Conservation (phyloP, 495 filamentous ascomycete species). For the Trichoderma parareesei region DNA sequence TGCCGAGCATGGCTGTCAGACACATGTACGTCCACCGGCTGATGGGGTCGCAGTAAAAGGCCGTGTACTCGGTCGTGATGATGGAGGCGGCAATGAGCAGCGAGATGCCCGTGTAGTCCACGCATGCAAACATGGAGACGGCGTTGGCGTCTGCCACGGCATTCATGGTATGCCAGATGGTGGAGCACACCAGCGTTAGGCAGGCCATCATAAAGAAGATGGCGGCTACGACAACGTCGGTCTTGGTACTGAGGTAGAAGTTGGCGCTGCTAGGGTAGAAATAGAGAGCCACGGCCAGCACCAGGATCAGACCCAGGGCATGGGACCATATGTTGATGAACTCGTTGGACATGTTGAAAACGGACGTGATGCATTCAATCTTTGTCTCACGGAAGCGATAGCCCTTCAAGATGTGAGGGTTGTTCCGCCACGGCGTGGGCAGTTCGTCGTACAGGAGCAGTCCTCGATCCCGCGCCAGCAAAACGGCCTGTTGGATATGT, state of each 20-base stretch:
- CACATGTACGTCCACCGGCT: slow-evolving; percentile 83
- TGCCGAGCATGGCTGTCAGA: slow-evolving; percentile 69
- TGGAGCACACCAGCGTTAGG: slow-evolving; percentile 92
- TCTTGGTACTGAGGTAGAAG: slow-evolving; percentile 75
- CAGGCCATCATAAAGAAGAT: slow-evolving; percentile 95
- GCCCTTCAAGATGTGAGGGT: slow-evolving; percentile 82
- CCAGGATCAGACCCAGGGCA: slow-evolving; percentile 73
- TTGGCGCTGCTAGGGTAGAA: slow-evolving; percentile 85
- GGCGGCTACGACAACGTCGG: slow-evolving; percentile 81
- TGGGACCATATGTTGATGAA: slow-evolving; percentile 98
- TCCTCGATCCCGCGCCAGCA: slow-evolving; percentile 69
- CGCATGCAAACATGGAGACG: slow-evolving; percentile 93
- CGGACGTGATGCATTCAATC: slow-evolving; percentile 73
- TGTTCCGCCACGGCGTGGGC: slow-evolving; percentile 86
- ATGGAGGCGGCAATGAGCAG: slow-evolving; percentile 93
- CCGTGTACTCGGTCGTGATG: slow-evolving; percentile 97
- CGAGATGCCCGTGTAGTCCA: slow-evolving; percentile 98
- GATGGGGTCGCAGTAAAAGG: slow-evolving; percentile 92
- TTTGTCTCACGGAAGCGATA: slow-evolving; percentile 92
- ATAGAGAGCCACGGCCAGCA: slow-evolving; percentile 88
- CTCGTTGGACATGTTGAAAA: slow-evolving; percentile 83
- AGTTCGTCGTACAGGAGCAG: slow-evolving; percentile 84
- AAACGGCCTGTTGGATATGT: slow-evolving; percentile 70
- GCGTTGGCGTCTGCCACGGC: slow-evolving; percentile 81
- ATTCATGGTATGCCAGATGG: slow-evolving; percentile 98